phyloP scores from a whole-genome alignment of 1,139 yeast species.

The Hyphopichia buzzinii region DNA sequence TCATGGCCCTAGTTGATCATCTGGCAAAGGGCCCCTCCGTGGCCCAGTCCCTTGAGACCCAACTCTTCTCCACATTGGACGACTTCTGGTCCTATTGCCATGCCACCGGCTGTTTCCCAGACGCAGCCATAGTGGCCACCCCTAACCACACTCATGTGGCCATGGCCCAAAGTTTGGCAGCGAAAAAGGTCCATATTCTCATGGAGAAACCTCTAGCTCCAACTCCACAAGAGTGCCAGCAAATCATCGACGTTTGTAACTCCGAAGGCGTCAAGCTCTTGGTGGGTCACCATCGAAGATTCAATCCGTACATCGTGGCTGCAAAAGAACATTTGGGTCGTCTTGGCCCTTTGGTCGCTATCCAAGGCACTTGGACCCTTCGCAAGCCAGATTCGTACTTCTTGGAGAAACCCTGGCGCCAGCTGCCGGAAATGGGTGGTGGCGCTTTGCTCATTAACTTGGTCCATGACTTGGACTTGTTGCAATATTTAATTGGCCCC shows the following conservation, averaged over 20 bases:
- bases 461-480: constrained; percentile 42
- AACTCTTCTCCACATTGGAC: constrained; percentile 26
- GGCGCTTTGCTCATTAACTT: constrained; percentile 41
- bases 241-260: constrained; percentile 27
- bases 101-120: constrained; percentile 24
- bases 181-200: constrained; percentile 34
- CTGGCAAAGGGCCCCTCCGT: constrained; percentile 37
- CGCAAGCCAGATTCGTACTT: constrained; percentile 37
- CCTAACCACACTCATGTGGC: constrained; percentile 42
- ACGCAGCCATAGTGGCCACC: constrained; percentile 44
- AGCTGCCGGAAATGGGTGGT: constrained; percentile 33
- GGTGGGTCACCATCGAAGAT: constrained; percentile 46
- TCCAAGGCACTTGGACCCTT: constrained; percentile 44
- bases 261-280: constrained; percentile 28
- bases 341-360: constrained; percentile 33
- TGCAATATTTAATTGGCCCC: constrained; percentile 43
- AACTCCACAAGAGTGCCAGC: constrained; percentile 32
- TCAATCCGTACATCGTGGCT: constrained; percentile 40
- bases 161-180: constrained; percentile 33
- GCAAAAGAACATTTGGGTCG: constrained; percentile 29
- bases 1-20: constrained; percentile 40
- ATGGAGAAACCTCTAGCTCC: constrained; percentile 46
- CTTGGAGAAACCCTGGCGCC: constrained; percentile 40
- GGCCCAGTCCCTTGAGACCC: constrained; percentile 27
- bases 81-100: constrained; percentile 29